Percentiles rank a stretch among this genome's conserved stretches.
Conservation (phyloP, 2,329 filamentous ascomycete species). For the Colletotrichum nymphaeae region DNA sequence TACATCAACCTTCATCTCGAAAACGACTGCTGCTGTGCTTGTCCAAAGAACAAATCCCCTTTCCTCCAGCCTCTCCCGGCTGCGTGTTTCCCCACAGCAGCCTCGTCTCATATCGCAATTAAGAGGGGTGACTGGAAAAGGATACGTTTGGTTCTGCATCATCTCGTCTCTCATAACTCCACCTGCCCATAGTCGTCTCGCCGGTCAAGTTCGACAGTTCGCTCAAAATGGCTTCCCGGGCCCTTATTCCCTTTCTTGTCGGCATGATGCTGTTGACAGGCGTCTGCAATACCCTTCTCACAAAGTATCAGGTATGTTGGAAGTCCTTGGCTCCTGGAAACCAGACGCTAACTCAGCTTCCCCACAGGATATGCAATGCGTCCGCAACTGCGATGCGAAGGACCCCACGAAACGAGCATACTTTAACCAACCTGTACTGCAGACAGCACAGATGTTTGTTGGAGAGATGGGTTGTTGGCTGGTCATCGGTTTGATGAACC, state of each 20-base stretch:
- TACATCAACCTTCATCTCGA: neutral
- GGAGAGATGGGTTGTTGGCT: constrained; percentile 98
- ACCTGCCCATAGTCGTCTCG: neutral
- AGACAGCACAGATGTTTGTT: constrained; percentile 98
- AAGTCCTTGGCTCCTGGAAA: neutral
- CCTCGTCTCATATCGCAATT: neutral
- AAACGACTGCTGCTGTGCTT: neutral
- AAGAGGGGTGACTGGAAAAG: neutral
- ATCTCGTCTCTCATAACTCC: neutral
- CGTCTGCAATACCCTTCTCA: constrained; percentile 95
- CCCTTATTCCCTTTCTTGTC: constrained; percentile 85
- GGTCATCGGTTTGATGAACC: constrained; percentile 77
- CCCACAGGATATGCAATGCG: constrained; percentile 91
- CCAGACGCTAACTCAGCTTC: neutral
- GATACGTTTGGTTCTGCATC: neutral
- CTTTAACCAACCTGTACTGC: constrained; percentile 96
- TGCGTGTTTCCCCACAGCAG: neutral
- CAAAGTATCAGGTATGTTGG: constrained; percentile 87
- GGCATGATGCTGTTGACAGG: constrained; percentile 97
- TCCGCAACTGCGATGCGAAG: constrained; percentile 83
- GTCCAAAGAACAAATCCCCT: neutral
- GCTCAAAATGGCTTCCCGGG: constrained; percentile 74
- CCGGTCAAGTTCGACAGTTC: neutral
- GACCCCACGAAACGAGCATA: constrained; percentile 73
- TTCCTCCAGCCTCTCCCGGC: neutral